Base-by-base conservation (phyloP, 306 rosid genomes). In the Vicia sativa region DNA sequence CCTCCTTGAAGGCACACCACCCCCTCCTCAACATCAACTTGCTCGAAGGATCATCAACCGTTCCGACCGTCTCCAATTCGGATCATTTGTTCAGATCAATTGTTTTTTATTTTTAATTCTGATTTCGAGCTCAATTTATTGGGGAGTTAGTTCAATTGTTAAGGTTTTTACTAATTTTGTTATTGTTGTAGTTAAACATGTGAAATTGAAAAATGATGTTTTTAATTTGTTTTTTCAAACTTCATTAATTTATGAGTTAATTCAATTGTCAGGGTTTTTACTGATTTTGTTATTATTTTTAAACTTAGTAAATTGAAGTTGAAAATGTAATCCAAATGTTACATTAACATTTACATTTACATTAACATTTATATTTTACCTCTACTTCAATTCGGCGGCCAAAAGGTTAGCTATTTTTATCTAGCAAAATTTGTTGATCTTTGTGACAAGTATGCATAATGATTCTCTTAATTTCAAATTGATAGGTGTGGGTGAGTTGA, bases 351-450 rank as follows among this genome's bases (percentile, higher is more conserved):
- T 62, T 78, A n/a, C n/a, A n/a, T n/a, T n/a, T n/a, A n/a, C n/a
- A n/a, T n/a, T n/a, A n/a, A n/a, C n/a, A n/a, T n/a, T n/a, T 83
- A 46, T 93, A 97, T 73, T 80, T 85, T 46, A 71, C 84, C 19
- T 78, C 84, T 45, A 77, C 82, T 56, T 81, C 96, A 72, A 77
- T 71, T 64, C 87, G 84, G 39, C 90, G 95, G 98, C 89, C 81
- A 53, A 88, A 80, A 83, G 98, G 97, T 44, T 93, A 97, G 97
- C 76, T 87, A 31, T 72, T 93, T 80, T 93, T 96, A 90, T 93
- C 97, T 61, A 96, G 97, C 23, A 88, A 90, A 73, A n/a, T 84
- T 84, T 74, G 91, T 89, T 26, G 83, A 81, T 80, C 96, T 93
- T 38, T 93, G 97, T 62, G 85, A 86, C 74, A 86, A 90, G 78